Evolutionary conservation across 2,329 filamentous ascomycete genomes (phyloP).

Genomic region (Paracorniculantispora psalliotae): DNA sequence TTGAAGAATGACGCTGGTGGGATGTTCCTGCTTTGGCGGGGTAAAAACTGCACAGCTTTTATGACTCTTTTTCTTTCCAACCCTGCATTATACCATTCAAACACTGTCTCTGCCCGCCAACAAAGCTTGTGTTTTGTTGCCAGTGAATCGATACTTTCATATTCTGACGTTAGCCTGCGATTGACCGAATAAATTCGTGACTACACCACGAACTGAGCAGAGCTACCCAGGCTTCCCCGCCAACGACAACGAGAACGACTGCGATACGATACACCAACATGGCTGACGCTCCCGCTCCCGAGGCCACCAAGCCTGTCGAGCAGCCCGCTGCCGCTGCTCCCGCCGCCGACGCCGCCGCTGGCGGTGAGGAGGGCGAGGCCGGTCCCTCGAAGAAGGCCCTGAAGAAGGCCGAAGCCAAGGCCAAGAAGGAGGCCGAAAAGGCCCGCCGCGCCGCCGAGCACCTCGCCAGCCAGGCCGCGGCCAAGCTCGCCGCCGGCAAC

Average conservation of each 20-base stretch:
- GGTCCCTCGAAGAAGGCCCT: constrained; percentile 69
- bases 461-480: constrained; percentile 65
- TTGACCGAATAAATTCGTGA: not conserved
- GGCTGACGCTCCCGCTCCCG: constrained; percentile 26
- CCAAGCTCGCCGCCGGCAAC: constrained; percentile 60
- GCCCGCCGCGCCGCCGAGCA: constrained; percentile 67
- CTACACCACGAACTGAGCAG: not conserved
- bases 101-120: not conserved
- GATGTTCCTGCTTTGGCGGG: not conserved
- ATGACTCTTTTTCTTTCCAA: constrained; percentile 9
- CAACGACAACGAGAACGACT: not conserved
- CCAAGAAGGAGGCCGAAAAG: constrained; percentile 83
- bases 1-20: constrained; percentile 5
- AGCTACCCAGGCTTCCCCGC: constrained; percentile 6
- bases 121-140: not conserved
- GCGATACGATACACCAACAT: constrained; percentile 19
- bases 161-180: not conserved
- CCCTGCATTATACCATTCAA: not conserved
- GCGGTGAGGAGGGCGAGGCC: constrained; percentile 17
- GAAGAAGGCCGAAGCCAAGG: constrained; percentile 81
- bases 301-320: constrained; percentile 9
- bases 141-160: too few species aligned
- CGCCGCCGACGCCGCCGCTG: constrained; percentile 4
- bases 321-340: constrained; percentile 8
- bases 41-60: constrained; percentile 9